These are phyloP conservation scores for Talaromyces sp. DNA, from an alignment of 2,329 filamentous ascomycete genomes.

Conservation along the genomic window DNA sequence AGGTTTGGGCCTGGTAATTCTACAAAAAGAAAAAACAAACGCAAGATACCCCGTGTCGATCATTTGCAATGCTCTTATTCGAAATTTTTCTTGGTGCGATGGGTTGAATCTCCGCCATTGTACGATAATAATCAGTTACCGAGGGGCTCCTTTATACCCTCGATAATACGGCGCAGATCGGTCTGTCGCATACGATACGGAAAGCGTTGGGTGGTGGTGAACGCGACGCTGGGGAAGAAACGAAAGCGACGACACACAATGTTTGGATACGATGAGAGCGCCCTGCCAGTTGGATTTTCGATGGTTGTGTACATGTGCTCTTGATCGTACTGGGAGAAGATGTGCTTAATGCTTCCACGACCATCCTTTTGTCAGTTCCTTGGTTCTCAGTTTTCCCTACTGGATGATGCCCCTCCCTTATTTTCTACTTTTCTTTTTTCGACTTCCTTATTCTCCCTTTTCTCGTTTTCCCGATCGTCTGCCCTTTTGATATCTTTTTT, in stretches of 20 bases:
- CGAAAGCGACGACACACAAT: conserved; percentile 32
- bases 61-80: conserved; percentile 40
- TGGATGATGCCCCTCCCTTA: conserved; percentile 27
- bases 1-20: conserved; percentile 79
- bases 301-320: conserved; percentile 8
- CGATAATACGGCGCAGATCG: conserved; percentile 35
- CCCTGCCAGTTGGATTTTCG: conserved; percentile 10
- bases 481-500: conserved; percentile 23
- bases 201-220: conserved; percentile 25
- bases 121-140: conserved; percentile 51
- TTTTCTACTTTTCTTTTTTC: conserved; percentile 29
- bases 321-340: neutral
- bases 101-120: conserved; percentile 41
- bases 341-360: conserved; percentile 3
- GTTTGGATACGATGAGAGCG: conserved; percentile 26
- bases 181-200: conserved; percentile 26
- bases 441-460: conserved; percentile 31
- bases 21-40: conserved; percentile 21
- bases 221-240: conserved; percentile 26
- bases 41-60: conserved; percentile 42
- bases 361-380: conserved; percentile 13
- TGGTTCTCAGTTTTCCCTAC: conserved; percentile 12
- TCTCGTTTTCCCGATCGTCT: conserved; percentile 22
- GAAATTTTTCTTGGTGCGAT: conserved; percentile 37
- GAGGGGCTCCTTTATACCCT: conserved; percentile 27